These are phyloP conservation scores for Nicotiana otophora DNA, from an alignment of 257 asterid genomes.

Conservation along the genomic window DNA sequence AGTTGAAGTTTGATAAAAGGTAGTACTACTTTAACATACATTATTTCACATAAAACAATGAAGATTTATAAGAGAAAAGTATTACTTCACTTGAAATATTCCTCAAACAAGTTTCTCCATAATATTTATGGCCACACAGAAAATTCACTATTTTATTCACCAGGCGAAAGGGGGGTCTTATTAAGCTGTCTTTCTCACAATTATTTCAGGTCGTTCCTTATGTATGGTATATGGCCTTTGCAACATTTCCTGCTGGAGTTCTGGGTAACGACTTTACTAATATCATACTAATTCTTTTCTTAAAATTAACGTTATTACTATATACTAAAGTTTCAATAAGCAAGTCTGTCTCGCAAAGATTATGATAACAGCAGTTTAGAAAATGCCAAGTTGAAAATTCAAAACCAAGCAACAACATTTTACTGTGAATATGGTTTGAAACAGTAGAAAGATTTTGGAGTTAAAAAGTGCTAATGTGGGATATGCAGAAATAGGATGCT, in stretches of 20 bases:
- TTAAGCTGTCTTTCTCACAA: not conserved
- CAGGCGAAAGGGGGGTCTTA: not conserved
- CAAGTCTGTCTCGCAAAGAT: not conserved
- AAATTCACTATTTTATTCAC: not conserved
- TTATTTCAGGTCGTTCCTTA: constrained; percentile 62
- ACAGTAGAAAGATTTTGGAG: not conserved
- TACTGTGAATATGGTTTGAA: not conserved
- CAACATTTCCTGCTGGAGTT: constrained; percentile 83
- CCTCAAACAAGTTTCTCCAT: too few species aligned
- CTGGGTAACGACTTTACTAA: constrained; percentile 35
- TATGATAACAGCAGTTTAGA: not conserved
- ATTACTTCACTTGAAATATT: too few species aligned
- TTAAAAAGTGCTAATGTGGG: constrained; percentile 1
- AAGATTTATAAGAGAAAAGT: too few species aligned
- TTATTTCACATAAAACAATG: too few species aligned
- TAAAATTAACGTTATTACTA: too few species aligned
- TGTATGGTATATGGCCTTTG: constrained; percentile 85
- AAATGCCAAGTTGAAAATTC: not conserved
- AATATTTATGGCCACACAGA: too few species aligned
- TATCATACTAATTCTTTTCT: not conserved
- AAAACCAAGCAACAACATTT: not conserved
- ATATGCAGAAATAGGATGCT: constrained; percentile 77
- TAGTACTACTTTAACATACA: too few species aligned
- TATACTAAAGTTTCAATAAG: not conserved
- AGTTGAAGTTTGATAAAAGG: not conserved